These are phyloP conservation scores for Micromonas commoda DNA, from an alignment of 139 green algal species.

Conservation along the genomic window DNA sequence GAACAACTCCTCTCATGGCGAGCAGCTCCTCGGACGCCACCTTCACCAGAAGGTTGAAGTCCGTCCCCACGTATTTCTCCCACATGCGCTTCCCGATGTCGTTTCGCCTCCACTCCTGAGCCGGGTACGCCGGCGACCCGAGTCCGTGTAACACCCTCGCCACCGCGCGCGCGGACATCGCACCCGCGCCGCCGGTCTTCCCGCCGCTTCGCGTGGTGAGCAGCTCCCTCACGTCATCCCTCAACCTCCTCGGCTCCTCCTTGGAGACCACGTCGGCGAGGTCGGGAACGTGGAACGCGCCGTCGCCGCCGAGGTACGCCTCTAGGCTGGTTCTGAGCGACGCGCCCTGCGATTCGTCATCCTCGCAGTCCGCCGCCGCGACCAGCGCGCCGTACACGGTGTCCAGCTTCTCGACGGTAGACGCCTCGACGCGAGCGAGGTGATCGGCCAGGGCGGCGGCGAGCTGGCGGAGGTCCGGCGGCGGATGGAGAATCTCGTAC, in stretches of 20 bases:
- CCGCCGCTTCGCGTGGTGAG: neutral
- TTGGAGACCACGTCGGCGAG: neutral
- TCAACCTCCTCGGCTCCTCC: neutral
- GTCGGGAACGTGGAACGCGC: neutral
- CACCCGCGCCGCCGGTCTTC: constrained; percentile 1
- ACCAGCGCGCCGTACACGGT: constrained; percentile 10
- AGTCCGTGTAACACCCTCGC: constrained; percentile 7
- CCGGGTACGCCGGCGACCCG: neutral
- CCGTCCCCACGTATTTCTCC: neutral
- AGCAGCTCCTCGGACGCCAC: neutral
- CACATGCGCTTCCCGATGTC: neutral
- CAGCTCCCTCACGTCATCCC: neutral
- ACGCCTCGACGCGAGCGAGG: neutral
- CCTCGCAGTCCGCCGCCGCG: neutral
- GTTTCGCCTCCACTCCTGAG: constrained; percentile 6
- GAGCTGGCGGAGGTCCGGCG: neutral
- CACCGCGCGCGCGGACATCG: constrained; percentile 5
- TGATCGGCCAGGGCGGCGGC: neutral
- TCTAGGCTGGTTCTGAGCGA: neutral
- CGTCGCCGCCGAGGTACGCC: neutral
- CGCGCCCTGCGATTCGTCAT: constrained; percentile 10
- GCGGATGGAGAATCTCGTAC: constrained; percentile 7
- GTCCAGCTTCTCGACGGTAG: neutral
- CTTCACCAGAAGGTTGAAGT: neutral
- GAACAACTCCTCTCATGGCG: neutral